phyloP scores from a whole-genome alignment of 495 filamentous ascomycete genomes.

The Hypoxylon fuscum region DNA sequence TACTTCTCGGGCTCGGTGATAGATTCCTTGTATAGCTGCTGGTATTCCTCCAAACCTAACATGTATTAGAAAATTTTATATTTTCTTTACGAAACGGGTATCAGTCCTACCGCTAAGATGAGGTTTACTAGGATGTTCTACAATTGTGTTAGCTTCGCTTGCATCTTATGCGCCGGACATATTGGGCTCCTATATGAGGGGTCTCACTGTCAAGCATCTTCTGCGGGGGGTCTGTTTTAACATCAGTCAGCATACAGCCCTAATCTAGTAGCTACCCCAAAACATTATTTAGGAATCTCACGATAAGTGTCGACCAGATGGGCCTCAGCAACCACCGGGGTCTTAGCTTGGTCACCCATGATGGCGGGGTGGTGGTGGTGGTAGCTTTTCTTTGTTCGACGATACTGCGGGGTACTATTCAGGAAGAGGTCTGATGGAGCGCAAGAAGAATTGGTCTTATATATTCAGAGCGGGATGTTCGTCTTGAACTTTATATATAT shows the following conservation, averaged over 20 bases:
- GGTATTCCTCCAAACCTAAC: constrained; percentile 81
- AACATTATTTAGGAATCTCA: constrained; percentile 45
- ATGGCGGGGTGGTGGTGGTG: constrained; percentile 46
- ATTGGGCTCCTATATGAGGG: constrained; percentile 8
- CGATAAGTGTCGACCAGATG: constrained; percentile 87
- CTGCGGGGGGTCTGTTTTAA: constrained; percentile 56
- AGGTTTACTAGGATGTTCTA: constrained; percentile 68
- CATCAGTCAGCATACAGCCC: constrained; percentile 28
- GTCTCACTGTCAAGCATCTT: constrained; percentile 72
- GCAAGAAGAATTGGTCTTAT: constrained; percentile 21
- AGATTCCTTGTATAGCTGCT: constrained; percentile 93
- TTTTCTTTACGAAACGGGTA: constrained; percentile 1
- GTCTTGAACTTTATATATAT: constrained; percentile 24
- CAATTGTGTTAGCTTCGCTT: constrained; percentile 44
- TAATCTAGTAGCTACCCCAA: background rate
- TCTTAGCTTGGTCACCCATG: constrained; percentile 75
- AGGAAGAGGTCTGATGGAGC: constrained; percentile 6
- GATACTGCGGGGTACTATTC: constrained; percentile 36
- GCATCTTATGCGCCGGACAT: background rate
- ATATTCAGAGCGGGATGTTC: constrained; percentile 2
- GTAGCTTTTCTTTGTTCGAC: constrained; percentile 33
- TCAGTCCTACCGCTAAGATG: constrained; percentile 59
- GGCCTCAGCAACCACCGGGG: constrained; percentile 81
- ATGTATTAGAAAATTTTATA: constrained; percentile 31
- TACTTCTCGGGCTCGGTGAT: constrained; percentile 91